Percentiles rank a stretch among this genome's conserved stretches.
These are phyloP conservation scores for Pholiota adiposa DNA, from an alignment of 1,284 basidiomycete species.

Conservation along the genomic window DNA sequence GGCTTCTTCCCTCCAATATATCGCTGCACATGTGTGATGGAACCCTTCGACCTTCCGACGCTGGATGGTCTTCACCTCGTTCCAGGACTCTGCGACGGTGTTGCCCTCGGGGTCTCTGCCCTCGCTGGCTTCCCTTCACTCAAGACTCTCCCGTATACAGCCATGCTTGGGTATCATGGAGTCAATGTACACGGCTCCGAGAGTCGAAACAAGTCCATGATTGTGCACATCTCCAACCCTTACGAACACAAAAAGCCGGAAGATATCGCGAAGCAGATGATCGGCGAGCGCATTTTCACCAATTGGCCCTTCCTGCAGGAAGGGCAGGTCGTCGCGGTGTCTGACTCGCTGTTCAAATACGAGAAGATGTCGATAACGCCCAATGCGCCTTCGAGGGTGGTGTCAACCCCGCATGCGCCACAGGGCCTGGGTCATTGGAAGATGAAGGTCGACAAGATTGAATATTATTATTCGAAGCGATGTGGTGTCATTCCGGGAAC, in stretches of 20 bases:
- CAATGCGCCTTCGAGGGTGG: conserved; percentile 57
- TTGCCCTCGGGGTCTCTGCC: conserved; percentile 83
- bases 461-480: conserved; percentile 87
- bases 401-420: conserved; percentile 74
- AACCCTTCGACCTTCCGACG: conserved; percentile 86
- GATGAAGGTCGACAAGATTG: conserved; percentile 79
- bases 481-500: conserved; percentile 86
- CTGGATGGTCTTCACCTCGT: conserved; percentile 87
- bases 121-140: conserved; percentile 97
- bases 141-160: conserved; percentile 85
- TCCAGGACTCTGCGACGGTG: conserved; percentile 88
- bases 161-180: conserved; percentile 81
- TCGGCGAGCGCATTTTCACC: conserved; percentile 81
- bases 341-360: conserved; percentile 89
- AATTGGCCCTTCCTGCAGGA: conserved; percentile 97
- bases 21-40: conserved; percentile 80
- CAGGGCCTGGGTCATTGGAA: conserved; percentile 76
- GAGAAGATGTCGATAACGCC: conserved; percentile 69
- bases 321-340: conserved; percentile 85
- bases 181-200: conserved; percentile 95
- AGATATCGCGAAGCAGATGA: conserved; percentile 75
- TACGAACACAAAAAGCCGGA: conserved; percentile 72
- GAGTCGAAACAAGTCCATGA: conserved; percentile 90
- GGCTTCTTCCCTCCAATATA: conserved; percentile 94
- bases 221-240: conserved; percentile 83